Percentiles rank a stretch among this genome's conserved stretches.
Conservation (phyloP, 2,329 filamentous ascomycete genomes). For the Verticillium klebahnii region DNA sequence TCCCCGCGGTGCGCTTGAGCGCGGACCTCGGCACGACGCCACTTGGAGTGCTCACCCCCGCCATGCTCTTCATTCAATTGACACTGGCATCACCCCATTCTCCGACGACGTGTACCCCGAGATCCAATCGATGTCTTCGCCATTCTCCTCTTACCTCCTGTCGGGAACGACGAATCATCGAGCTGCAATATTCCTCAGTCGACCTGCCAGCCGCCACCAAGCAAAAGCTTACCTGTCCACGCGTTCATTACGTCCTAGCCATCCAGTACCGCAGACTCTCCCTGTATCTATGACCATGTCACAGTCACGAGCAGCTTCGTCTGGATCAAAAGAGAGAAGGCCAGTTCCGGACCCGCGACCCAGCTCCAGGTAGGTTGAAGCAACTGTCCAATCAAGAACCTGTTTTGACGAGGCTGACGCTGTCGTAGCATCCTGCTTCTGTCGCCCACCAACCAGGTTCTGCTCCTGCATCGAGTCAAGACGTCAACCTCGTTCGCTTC, state of each 20-base stretch:
- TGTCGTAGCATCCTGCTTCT: slow-evolving; percentile 63
- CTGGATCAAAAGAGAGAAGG: slow-evolving; percentile 17
- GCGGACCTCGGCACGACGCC: not conserved
- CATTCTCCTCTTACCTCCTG: not conserved
- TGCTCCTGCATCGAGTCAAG: slow-evolving; percentile 81
- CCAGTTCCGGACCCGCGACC: slow-evolving; percentile 46
- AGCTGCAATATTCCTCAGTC: not conserved
- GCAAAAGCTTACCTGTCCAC: not conserved
- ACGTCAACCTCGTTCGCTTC: slow-evolving; percentile 82
- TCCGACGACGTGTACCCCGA: not conserved
- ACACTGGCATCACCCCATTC: not conserved
- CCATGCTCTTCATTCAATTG: not conserved
- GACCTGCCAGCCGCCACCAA: not conserved
- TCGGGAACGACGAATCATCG: not conserved
- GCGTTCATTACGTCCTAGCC: not conserved
- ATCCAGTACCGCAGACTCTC: not conserved
- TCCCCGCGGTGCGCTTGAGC: not conserved
- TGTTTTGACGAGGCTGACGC: not conserved
- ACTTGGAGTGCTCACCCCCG: not conserved
- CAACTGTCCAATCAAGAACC: not conserved
- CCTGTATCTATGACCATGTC: slow-evolving; percentile 5
- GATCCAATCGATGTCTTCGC: not conserved
- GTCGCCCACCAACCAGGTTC: slow-evolving; percentile 79
- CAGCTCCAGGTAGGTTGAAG: slow-evolving; percentile 51
- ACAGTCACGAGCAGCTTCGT: slow-evolving; percentile 7